Percentiles rank a stretch among this genome's conserved stretches.
Evolutionary conservation across 176 grass and related monocot species (phyloP).

Genomic region (Eragrostis nindensis): DNA sequence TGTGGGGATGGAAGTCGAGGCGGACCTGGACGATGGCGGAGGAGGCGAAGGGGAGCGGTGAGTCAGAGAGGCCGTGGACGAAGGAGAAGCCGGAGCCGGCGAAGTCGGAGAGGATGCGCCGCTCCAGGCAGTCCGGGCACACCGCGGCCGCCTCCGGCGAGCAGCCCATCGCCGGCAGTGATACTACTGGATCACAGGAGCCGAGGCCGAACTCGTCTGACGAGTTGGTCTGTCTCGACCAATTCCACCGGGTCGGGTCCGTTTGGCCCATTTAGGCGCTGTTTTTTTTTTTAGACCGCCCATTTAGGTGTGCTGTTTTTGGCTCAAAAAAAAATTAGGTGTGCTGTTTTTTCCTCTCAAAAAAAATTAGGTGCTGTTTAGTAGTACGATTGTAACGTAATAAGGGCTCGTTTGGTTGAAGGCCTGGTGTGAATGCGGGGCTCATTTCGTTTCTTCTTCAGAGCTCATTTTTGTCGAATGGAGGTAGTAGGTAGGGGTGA

Average conservation of each 20-base stretch:
- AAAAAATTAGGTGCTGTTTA: too few relatives aligned
- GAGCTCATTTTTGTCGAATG: too few relatives aligned
- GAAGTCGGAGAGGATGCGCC: slow-evolving; percentile 59
- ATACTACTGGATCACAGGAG: slow-evolving; percentile 27
- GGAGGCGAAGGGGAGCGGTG: slow-evolving; percentile 76
- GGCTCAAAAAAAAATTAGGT: too few relatives aligned
- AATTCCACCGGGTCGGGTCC: neutral
- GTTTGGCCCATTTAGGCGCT: too few relatives aligned
- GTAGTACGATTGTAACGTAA: too few relatives aligned
- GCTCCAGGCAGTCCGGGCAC: slow-evolving; percentile 85
- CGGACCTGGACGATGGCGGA: slow-evolving; percentile 80
- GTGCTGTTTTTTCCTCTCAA: too few relatives aligned
- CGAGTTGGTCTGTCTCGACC: neutral
- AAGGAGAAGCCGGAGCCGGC: slow-evolving; percentile 60
- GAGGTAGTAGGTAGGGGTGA: too few relatives aligned
- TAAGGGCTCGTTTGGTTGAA: too few relatives aligned
- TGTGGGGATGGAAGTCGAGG: neutral
- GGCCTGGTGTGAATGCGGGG: too few relatives aligned
- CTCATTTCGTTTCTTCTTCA: too few relatives aligned
- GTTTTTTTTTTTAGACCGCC: too few relatives aligned
- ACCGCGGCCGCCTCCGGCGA: slow-evolving; percentile 37
- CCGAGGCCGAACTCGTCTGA: neutral
- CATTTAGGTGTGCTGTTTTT: too few relatives aligned
- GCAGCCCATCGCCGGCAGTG: slow-evolving; percentile 44
- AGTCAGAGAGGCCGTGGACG: slow-evolving; percentile 71